A percentile compares a stretch with the other conserved stretches of the same genome.
Evolutionary conservation across 2,329 filamentous ascomycete genomes (phyloP).

Genomic region (Colletotrichum liriopes): DNA sequence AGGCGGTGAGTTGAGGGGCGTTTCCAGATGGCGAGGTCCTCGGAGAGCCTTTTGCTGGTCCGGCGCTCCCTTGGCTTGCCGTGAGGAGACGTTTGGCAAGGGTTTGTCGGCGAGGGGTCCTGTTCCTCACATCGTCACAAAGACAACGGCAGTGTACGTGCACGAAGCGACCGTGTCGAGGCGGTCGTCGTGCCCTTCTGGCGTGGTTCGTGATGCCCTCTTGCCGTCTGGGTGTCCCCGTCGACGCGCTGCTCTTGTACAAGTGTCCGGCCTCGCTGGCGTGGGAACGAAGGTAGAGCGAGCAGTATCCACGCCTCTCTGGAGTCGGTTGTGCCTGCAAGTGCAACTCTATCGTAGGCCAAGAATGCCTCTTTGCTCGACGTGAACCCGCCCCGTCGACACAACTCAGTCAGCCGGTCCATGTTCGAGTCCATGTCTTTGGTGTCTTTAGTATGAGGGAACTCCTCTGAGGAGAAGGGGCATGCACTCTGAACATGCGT

Average conservation of each 20-base stretch:
- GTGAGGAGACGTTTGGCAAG: background rate
- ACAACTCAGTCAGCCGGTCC: background rate
- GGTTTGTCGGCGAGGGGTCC: background rate
- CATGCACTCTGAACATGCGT: background rate
- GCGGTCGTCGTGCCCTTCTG: background rate
- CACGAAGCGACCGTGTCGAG: background rate
- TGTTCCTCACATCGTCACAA: background rate
- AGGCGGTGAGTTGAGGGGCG: background rate
- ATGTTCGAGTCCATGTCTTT: background rate
- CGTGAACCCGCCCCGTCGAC: background rate
- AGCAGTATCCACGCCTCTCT: too few relatives aligned
- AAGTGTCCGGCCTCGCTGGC: background rate
- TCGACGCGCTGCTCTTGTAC: background rate
- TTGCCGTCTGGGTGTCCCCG: background rate
- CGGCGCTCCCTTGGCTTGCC: background rate
- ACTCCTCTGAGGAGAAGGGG: background rate
- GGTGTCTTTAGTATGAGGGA: background rate
- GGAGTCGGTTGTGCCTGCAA: background rate
- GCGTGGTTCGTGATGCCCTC: background rate
- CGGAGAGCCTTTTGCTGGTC: background rate
- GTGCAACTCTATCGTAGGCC: background rate
- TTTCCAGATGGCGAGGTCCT: background rate
- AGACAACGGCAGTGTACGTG: background rate
- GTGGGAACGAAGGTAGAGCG: too few relatives aligned
- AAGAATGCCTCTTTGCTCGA: background rate